A percentile compares a stretch with the other conserved stretches of the same genome.
phyloP scores from a whole-genome alignment of 169 alveolate species.

The Babesia divergens region DNA sequence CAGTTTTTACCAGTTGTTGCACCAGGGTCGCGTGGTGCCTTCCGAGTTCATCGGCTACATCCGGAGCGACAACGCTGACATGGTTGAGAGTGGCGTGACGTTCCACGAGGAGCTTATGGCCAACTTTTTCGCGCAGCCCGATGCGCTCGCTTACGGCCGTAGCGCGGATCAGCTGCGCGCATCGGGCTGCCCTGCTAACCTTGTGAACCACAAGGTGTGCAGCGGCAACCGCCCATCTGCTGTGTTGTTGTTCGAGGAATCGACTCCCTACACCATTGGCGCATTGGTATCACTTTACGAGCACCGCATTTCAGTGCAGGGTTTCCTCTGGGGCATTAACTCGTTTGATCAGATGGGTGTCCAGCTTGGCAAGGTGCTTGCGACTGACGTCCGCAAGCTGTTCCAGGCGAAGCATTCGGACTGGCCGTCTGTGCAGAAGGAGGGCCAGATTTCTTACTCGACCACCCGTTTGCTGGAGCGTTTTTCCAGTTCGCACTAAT shows the following conservation, averaged over 20 bases:
- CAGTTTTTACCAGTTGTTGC: constrained; percentile 95
- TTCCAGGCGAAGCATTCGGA: constrained; percentile 51
- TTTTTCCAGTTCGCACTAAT: constrained; percentile 2
- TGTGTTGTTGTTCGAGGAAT: constrained; percentile 81
- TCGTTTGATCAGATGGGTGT: constrained; percentile 98
- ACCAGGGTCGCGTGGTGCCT: constrained; percentile 95
- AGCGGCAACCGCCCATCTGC: constrained; percentile 95
- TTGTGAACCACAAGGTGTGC: constrained; percentile 89
- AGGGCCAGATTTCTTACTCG: constrained; percentile 61
- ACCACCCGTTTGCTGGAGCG: constrained; percentile 29
- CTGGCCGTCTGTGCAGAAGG: constrained; percentile 37
- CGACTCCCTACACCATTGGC: constrained; percentile 89
- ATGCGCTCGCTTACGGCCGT: constrained; percentile 97
- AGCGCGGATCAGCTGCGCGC: constrained; percentile 77
- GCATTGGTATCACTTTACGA: constrained; percentile 95
- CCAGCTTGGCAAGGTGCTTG: constrained; percentile 86
- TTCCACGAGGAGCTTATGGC: constrained; percentile 96
- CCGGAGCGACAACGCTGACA: constrained; percentile 85
- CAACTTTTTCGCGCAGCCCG: constrained; percentile 98
- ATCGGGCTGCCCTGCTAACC: constrained; percentile 77
- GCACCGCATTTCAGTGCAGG: constrained; percentile 94
- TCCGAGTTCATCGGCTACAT: constrained; percentile 97
- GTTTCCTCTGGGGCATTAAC: constrained; percentile 92
- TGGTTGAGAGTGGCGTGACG: constrained; percentile 45
- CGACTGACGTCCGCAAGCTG: constrained; percentile 67